Percentiles rank a stretch among this genome's conserved stretches.
These are phyloP conservation scores for Chaetomium cochliodes DNA, from an alignment of 495 filamentous ascomycete genomes.

Conservation along the genomic window DNA sequence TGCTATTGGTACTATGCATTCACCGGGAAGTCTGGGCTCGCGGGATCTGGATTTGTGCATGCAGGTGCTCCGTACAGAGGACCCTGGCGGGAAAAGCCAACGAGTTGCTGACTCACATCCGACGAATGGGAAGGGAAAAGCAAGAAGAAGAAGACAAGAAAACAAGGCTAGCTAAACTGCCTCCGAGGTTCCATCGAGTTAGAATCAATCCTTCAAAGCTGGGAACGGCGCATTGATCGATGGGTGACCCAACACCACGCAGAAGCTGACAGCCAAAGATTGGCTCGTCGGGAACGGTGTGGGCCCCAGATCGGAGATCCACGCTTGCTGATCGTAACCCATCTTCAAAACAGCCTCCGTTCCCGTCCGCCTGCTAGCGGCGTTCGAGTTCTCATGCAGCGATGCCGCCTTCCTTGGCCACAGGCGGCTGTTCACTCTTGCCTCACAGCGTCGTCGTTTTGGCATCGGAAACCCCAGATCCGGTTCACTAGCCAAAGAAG, in stretches of 20 bases:
- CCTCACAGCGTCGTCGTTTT: conserved; percentile 13
- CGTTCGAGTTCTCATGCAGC: neutral
- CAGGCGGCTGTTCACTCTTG: conserved; percentile 3
- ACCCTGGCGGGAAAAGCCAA: neutral
- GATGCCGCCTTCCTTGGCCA: conserved; percentile 22
- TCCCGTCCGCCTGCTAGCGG: neutral
- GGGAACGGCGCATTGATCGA: neutral
- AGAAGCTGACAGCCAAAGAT: neutral
- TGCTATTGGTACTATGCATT: conserved; percentile 5
- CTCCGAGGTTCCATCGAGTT: neutral
- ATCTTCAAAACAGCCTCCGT: neutral
- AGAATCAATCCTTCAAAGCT: neutral
- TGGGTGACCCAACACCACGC: neutral
- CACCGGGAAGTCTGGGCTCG: neutral
- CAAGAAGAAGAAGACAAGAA: too few relatives aligned
- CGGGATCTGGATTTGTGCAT: neutral
- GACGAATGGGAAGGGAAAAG: neutral
- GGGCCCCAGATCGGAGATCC: conserved; percentile 17
- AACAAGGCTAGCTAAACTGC: neutral
- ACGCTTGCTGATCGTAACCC: conserved; percentile 1
- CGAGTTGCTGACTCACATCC: neutral
- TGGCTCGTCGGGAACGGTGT: conserved; percentile 8
- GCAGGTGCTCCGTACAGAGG: too few relatives aligned
- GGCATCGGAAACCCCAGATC: neutral
- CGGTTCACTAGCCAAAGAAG: neutral